Conservation (phyloP, 345 rosid genomes). For the Turritis glabra region DNA sequence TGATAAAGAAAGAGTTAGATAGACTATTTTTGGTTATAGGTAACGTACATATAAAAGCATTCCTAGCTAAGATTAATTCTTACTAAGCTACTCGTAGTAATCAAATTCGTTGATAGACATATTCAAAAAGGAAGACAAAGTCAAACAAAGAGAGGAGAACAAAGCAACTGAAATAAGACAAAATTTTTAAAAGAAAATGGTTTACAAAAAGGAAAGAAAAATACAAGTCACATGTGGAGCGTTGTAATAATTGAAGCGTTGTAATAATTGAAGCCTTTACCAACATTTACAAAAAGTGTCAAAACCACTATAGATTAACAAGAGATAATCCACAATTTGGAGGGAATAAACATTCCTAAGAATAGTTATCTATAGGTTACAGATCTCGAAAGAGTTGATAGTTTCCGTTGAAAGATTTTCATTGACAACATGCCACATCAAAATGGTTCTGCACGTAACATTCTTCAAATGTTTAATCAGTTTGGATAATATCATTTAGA, state of each 20-base stretch:
- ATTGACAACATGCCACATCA: background rate
- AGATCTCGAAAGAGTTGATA: no score
- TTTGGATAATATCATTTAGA: background rate
- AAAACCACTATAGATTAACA: background rate
- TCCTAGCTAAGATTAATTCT: background rate
- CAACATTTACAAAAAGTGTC: background rate
- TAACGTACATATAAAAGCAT: background rate
- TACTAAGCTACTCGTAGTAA: background rate
- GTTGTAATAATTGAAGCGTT: constrained; percentile 25
- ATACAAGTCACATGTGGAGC: constrained; percentile 16
- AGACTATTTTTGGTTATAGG: background rate
- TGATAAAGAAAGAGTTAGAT: background rate
- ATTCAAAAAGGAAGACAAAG: background rate
- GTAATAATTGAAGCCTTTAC: constrained; percentile 24
- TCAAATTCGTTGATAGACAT: background rate
- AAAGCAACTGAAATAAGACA: background rate
- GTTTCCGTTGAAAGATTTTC: background rate
- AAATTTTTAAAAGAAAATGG: background rate
- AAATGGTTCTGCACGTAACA: background rate
- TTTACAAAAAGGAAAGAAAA: constrained; percentile 1
- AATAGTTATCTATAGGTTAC: no score
- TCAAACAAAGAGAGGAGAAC: background rate
- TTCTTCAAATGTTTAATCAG: constrained; percentile 4
- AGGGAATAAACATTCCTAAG: background rate
- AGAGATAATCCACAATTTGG: background rate